Evolutionary conservation across 805 yeast species (phyloP).

Genomic region (Lachancea waltii): DNA sequence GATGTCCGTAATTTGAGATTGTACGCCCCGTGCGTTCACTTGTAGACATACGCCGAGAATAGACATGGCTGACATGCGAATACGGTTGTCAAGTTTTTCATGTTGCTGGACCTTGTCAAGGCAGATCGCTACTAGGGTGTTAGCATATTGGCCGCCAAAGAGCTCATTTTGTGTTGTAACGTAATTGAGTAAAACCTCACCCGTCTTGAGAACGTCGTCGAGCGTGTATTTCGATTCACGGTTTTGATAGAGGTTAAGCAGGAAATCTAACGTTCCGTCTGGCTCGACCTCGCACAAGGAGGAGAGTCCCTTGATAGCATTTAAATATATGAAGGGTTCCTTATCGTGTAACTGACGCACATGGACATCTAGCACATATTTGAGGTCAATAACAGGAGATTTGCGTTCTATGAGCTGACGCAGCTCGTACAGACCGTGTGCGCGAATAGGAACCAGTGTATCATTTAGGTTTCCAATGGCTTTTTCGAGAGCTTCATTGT

Average conservation of each 20-base stretch:
- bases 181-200: slow-evolving; percentile 68
- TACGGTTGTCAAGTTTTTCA: slow-evolving; percentile 42
- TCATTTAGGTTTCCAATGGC: slow-evolving; percentile 69
- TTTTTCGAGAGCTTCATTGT: slow-evolving; percentile 40
- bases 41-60: slow-evolving; percentile 67
- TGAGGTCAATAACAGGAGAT: slow-evolving; percentile 46
- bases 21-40: slow-evolving; percentile 49
- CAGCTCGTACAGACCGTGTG: slow-evolving; percentile 70
- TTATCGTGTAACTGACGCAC: slow-evolving; percentile 59
- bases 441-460: slow-evolving; percentile 76
- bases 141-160: slow-evolving; percentile 41
- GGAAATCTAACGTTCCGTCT: slow-evolving; percentile 31
- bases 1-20: slow-evolving; percentile 43
- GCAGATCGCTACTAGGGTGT: slow-evolving; percentile 38
- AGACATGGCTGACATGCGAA: slow-evolving; percentile 85
- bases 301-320: slow-evolving; percentile 73
- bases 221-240: slow-evolving; percentile 30
- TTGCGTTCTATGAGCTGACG: slow-evolving; percentile 46
- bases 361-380: slow-evolving; percentile 55
- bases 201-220: slow-evolving; percentile 70
- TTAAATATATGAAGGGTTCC: slow-evolving; percentile 84
- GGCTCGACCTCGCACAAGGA: slow-evolving; percentile 45
- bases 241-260: slow-evolving; percentile 35
- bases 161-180: slow-evolving; percentile 45
- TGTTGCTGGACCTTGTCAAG: slow-evolving; percentile 36